phyloP scores from a whole-genome alignment of 2,329 filamentous ascomycete species.

The Colletotrichum sp. region DNA sequence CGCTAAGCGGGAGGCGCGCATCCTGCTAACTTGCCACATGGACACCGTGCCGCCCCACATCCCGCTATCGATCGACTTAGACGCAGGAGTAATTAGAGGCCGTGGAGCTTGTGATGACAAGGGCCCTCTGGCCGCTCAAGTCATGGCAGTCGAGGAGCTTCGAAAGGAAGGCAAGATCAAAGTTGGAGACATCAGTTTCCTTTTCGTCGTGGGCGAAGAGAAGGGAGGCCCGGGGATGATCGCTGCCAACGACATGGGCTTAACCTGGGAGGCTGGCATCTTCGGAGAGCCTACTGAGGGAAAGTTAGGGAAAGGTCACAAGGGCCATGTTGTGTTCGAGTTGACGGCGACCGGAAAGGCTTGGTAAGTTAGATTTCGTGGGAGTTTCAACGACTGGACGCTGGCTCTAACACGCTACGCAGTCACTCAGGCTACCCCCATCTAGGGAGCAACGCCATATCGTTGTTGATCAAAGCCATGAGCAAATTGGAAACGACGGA shows the following conservation, averaged over 20 bases:
- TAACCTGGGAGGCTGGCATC: conserved; percentile 65
- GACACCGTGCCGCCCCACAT: background rate
- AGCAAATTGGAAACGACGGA: background rate
- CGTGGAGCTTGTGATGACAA: background rate
- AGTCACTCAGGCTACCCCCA: background rate
- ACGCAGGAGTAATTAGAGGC: background rate
- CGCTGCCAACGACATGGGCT: conserved; percentile 47
- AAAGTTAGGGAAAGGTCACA: conserved; percentile 74
- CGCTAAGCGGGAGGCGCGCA: background rate
- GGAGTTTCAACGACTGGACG: no score
- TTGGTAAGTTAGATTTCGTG: conserved; percentile 2
- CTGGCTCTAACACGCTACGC: background rate
- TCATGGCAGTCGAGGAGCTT: background rate
- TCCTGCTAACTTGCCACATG: background rate
- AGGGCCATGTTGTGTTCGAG: conserved; percentile 66
- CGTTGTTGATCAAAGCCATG: background rate
- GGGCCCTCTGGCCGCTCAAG: background rate
- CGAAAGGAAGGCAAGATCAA: background rate
- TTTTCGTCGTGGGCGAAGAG: conserved; percentile 71
- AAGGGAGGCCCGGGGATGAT: conserved; percentile 71
- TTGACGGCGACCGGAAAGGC: conserved; percentile 68
- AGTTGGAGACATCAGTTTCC: conserved; percentile 47
- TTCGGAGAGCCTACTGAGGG: conserved; percentile 79
- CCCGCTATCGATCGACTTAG: background rate
- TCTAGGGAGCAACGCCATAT: background rate